Conservation (phyloP, 2,329 filamentous ascomycete species). For the Lachnellula willkommii region DNA sequence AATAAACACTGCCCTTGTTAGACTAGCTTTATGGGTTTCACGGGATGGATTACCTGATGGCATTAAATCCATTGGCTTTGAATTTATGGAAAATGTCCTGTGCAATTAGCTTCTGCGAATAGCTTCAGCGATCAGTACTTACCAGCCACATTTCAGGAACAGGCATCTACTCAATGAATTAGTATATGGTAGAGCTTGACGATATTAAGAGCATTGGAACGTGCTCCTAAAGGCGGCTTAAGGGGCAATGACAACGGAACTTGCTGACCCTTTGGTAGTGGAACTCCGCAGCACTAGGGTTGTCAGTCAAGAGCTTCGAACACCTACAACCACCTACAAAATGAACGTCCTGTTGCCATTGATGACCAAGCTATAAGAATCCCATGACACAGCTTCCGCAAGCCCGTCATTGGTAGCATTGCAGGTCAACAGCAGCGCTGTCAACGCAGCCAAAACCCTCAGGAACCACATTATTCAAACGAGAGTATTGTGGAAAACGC, state of each 20-base stretch:
- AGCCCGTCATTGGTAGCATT: slow-evolving; percentile 37
- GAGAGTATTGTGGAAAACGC: not conserved
- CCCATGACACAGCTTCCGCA: slow-evolving; percentile 42
- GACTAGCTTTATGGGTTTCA: not conserved
- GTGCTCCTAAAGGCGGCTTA: too few species aligned
- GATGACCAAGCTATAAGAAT: slow-evolving; percentile 45
- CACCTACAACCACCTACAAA: slow-evolving; percentile 28
- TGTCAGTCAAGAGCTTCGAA: not conserved
- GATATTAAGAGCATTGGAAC: too few species aligned
- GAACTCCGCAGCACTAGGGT: slow-evolving; percentile 37
- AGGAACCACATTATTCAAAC: slow-evolving; percentile 18
- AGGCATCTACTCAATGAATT: slow-evolving; percentile 32
- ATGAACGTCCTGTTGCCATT: slow-evolving; percentile 45
- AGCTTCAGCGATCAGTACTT: slow-evolving; percentile 4
- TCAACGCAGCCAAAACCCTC: slow-evolving; percentile 21
- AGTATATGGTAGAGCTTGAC: too few species aligned
- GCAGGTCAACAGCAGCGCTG: slow-evolving; percentile 22
- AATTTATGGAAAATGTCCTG: slow-evolving; percentile 51
- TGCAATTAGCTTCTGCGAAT: not conserved
- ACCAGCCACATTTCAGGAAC: slow-evolving; percentile 48
- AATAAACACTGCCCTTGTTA: slow-evolving; percentile 36
- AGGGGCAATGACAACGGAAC: too few species aligned
- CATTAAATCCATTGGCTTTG: slow-evolving; percentile 48
- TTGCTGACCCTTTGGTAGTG: slow-evolving; percentile 40
- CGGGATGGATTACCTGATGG: slow-evolving; percentile 34